Percentiles rank a stretch among this genome's conserved stretches.
These are phyloP conservation scores for Ganoderma sp. DNA, from an alignment of 1,284 basidiomycete species.

Conservation along the genomic window DNA sequence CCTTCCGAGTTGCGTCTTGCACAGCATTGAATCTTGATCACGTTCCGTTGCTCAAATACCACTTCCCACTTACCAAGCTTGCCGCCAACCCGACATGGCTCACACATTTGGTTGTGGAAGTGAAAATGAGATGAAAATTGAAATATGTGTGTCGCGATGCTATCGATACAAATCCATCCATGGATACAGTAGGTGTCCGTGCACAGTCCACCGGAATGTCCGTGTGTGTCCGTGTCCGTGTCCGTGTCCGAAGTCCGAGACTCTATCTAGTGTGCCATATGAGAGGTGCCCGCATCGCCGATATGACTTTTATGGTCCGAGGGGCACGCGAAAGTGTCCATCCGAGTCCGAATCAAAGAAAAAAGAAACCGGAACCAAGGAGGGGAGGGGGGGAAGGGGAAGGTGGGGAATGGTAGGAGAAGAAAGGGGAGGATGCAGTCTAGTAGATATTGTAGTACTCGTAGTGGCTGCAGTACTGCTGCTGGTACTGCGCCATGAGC, in stretches of 20 bases:
- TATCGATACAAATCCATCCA: neutral
- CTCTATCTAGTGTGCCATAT: conserved; percentile 4
- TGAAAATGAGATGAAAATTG: neutral
- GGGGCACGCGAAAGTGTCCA: neutral
- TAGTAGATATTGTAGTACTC: neutral
- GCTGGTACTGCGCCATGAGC: neutral
- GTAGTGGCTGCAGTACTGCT: neutral
- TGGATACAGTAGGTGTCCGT: neutral
- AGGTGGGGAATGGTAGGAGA: neutral
- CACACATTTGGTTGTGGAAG: neutral
- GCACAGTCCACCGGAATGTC: conserved; percentile 1
- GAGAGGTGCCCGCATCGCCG: neutral
- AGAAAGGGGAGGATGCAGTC: neutral
- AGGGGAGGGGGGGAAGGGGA: neutral
- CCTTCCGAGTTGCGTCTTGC: neutral
- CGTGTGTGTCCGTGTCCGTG: neutral
- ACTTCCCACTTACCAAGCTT: neutral
- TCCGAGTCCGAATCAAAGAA: neutral
- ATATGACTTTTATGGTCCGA: neutral
- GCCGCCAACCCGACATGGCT: neutral
- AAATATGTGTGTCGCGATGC: neutral
- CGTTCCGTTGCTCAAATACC: neutral
- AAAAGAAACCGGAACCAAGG: neutral
- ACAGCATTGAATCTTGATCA: neutral
- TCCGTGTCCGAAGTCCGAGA: neutral